Percentiles rank a stretch among this genome's conserved stretches.
phyloP scores from a whole-genome alignment of 1,284 basidiomycete genomes.

The Microbotryum silenes-acaulis region DNA sequence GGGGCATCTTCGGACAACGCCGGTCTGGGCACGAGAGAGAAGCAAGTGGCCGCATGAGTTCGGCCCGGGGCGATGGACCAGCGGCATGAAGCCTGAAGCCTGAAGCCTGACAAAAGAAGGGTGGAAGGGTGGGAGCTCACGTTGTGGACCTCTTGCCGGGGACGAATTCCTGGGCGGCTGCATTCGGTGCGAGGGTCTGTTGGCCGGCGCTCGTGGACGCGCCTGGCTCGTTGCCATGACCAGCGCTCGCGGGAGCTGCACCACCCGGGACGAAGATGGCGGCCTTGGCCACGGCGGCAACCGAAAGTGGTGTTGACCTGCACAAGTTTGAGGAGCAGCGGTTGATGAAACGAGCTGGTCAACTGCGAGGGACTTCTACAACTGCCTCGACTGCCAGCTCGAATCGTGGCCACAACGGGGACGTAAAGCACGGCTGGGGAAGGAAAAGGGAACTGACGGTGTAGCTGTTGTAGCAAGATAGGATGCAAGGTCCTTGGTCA shows the following conservation, averaged over 20 bases:
- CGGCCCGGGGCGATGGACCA: background rate
- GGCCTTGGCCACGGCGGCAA: constrained; percentile 18
- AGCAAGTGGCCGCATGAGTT: background rate
- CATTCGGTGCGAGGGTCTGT: background rate
- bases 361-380: no score
- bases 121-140: constrained; percentile 6
- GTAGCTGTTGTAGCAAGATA: no score
- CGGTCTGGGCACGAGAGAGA: constrained; percentile 5
- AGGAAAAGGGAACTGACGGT: no score
- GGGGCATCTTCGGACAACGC: constrained; percentile 19
- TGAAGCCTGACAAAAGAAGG: background rate
- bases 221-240: background rate
- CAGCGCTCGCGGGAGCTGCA: background rate
- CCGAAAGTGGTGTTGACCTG: constrained; percentile 18
- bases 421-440: no score
- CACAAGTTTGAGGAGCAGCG: no score
- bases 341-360: no score
- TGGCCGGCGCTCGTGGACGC: background rate
- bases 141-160: constrained; percentile 14
- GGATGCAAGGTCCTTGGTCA: no score
- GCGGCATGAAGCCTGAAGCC: background rate
- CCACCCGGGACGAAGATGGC: constrained; percentile 31
- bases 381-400: no score
- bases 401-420: no score
- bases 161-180: constrained; percentile 23